These are phyloP conservation scores for Ophiocordyceps australis DNA, from an alignment of 2,329 filamentous ascomycete genomes.

Conservation along the genomic window DNA sequence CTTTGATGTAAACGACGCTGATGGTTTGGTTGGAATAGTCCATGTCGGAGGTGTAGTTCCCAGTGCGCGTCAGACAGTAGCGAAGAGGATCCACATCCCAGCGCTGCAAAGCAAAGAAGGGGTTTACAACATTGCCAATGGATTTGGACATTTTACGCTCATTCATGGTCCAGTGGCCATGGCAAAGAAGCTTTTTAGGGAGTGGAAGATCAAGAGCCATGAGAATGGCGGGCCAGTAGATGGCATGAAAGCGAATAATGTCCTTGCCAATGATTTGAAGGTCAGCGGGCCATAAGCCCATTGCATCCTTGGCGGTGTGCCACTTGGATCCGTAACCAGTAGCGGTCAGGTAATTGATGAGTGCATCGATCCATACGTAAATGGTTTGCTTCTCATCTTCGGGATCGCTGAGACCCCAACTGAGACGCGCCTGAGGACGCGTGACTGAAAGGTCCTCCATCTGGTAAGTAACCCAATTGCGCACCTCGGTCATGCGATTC, in stretches of 20 bases:
- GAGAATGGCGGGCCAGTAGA: slow-evolving; percentile 95
- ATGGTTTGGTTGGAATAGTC: slow-evolving; percentile 73
- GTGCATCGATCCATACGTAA: slow-evolving; percentile 94
- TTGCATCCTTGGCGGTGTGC: slow-evolving; percentile 42
- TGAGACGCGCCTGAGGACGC: slow-evolving; percentile 56
- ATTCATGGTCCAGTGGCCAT: slow-evolving; percentile 91
- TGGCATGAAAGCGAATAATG: slow-evolving; percentile 86
- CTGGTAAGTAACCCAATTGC: slow-evolving; percentile 56
- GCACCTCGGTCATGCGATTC: slow-evolving; percentile 59
- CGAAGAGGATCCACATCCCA: slow-evolving; percentile 80
- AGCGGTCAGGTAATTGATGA: slow-evolving; percentile 84
- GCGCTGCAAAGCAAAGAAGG: slow-evolving; percentile 75
- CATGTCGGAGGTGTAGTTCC: slow-evolving; percentile 58
- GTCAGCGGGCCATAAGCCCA: slow-evolving; percentile 72
- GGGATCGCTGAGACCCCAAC: slow-evolving; percentile 82
- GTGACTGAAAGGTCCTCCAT: slow-evolving; percentile 83
- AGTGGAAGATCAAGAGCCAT: slow-evolving; percentile 70
- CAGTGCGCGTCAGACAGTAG: slow-evolving; percentile 72
- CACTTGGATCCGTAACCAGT: slow-evolving; percentile 52
- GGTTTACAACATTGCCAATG: slow-evolving; percentile 85
- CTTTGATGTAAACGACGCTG: slow-evolving; percentile 59
- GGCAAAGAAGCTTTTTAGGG: slow-evolving; percentile 66
- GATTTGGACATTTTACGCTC: slow-evolving; percentile 94
- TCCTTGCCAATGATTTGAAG: slow-evolving; percentile 92
- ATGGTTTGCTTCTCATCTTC: slow-evolving; percentile 75